Evolutionary conservation across 768 basidiomycete genomes (phyloP), one percentile per base, ranked within the genome.

Genomic region (Peribolospora baueri): DNA sequence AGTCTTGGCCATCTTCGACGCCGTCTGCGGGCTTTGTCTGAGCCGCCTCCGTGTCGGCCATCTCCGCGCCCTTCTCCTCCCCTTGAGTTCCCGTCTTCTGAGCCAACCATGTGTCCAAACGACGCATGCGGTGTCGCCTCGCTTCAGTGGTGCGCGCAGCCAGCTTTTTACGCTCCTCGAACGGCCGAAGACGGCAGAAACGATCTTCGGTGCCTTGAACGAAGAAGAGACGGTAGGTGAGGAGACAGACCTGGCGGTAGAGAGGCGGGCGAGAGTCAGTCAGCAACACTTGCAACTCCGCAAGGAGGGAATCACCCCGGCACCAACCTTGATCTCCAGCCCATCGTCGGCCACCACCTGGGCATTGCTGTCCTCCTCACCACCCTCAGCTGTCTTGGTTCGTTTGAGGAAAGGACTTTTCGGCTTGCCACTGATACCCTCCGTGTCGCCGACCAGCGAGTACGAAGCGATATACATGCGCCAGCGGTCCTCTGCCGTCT

Each of bases 211-310:
- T 78, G 37, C 70, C 64, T 3, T 81, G 70, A 5, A 82, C 81
- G 64, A 78, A 86, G 71, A 88, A 87, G 10, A 86, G 67, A 42
- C 80, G 73, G 65, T 86, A 86, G 7, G 65, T 65, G 3, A 68
- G 63, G 42, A 85, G 73, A 67, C 88, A 91, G 55, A 93, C 76
- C 58, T 81, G 81, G 64, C 84, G 82, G 66, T 85, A 82, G 13
- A 90, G 72, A 3, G 74, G 74, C 41, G 80, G 79, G 8, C 64
- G 62, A 13, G 68, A 45, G 5, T 59, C 55, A 54, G 53, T 42
- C 10, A 48, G 50, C 14, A 70, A 61, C 46, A 65, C 61, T 5
- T 61, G 58, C 49, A 42, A 61, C 14, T 39, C 25, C 39, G 56
- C 62, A 40, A 53, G 69, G 67, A 56, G 72, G 62, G 60, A 48